phyloP scores from a whole-genome alignment of 257 asterid genomes.

The Thymus quinquecostatus region DNA sequence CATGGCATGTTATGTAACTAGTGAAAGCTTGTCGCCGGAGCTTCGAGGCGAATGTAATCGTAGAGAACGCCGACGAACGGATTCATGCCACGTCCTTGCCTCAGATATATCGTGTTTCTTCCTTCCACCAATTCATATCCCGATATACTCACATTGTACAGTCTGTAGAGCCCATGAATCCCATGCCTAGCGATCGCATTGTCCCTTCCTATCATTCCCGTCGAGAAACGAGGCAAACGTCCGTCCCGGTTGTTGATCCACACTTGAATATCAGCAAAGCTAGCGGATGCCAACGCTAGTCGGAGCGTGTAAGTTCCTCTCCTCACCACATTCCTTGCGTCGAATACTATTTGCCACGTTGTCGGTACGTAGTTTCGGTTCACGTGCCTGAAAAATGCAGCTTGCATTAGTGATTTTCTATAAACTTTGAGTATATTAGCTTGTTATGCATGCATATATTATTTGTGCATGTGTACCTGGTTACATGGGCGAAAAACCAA shows the following conservation, averaged over 20 bases:
- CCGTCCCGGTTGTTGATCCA: slow-evolving; percentile 42
- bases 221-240: slow-evolving; percentile 41
- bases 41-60: slow-evolving; percentile 19
- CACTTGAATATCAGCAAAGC: slow-evolving; percentile 55
- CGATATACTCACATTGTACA: not conserved
- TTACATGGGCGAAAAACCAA: slow-evolving; percentile 68
- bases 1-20: too few species aligned
- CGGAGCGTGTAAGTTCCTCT: slow-evolving; percentile 51
- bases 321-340: slow-evolving; percentile 34
- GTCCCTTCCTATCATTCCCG: slow-evolving; percentile 26
- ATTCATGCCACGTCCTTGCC: not conserved
- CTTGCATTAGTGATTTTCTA: not conserved
- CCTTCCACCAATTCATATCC: slow-evolving; percentile 6
- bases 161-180: not conserved
- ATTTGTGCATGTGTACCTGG: slow-evolving; percentile 34
- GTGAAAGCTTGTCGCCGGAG: not conserved
- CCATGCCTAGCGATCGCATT: slow-evolving; percentile 11
- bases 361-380: slow-evolving; percentile 42
- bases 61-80: not conserved
- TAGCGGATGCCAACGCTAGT: slow-evolving; percentile 80
- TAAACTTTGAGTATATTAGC: not conserved
- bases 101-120: slow-evolving; percentile 6
- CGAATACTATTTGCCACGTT: slow-evolving; percentile 65
- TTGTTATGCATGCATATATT: not conserved
- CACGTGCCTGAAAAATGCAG: slow-evolving; percentile 42